Evolutionary conservation across 176 grass and related monocot genomes (phyloP).

Genomic region (Triticum timopheevii): DNA sequence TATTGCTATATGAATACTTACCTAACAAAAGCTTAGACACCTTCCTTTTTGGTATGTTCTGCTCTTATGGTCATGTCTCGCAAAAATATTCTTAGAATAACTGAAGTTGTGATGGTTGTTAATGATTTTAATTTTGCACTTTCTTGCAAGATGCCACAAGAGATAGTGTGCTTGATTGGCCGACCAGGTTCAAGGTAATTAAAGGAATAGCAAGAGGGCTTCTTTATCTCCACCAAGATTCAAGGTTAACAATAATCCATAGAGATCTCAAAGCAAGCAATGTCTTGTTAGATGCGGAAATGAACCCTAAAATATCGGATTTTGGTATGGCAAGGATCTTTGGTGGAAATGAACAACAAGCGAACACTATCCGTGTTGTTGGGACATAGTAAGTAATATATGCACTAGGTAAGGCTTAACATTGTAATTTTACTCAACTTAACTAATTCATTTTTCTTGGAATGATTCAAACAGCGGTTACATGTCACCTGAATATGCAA

Average conservation of each 20-base stretch:
- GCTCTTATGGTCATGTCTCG: background rate
- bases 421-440: background rate
- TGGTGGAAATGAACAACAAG: conserved; percentile 14
- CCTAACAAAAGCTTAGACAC: conserved; percentile 14
- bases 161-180: conserved; percentile 33
- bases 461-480: conserved; percentile 41
- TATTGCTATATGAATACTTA: conserved; percentile 4
- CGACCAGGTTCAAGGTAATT: conserved; percentile 32
- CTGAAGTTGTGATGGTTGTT: background rate
- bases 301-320: conserved; percentile 58
- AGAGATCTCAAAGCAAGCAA: conserved; percentile 56
- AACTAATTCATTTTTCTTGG: background rate
- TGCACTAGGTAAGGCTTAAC: background rate
- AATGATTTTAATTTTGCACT: background rate
- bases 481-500: conserved; percentile 60
- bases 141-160: conserved; percentile 29
- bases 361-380: conserved; percentile 30
- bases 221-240: conserved; percentile 63
- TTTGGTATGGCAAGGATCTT: conserved; percentile 59
- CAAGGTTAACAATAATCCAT: conserved; percentile 52
- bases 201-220: conserved; percentile 50
- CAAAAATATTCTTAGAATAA: background rate
- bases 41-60: conserved; percentile 43
- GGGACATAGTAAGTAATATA: conserved; percentile 48
- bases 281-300: conserved; percentile 45